Conservation (phyloP, 208 protist genomes). For the Trypanosoma melophagium region DNA sequence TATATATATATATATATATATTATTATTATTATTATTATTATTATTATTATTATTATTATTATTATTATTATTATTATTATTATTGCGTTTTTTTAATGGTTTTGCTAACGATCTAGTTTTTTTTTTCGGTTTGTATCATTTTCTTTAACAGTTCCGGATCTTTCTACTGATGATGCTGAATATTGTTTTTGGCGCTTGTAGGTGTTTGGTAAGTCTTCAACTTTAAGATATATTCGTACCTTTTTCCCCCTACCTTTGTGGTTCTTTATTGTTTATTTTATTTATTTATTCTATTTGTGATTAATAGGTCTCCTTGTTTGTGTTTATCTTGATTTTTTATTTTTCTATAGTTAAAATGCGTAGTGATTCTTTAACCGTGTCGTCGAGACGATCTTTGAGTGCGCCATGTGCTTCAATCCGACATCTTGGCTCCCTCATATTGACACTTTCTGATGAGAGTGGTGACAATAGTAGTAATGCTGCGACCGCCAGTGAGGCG, state of each 20-base stretch:
- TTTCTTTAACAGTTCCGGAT: not conserved
- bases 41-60: too few species aligned
- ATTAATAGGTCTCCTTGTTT: not conserved
- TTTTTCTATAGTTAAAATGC: conserved; percentile 6
- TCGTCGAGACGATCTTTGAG: conserved; percentile 23
- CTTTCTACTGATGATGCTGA: not conserved
- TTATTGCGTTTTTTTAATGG: not conserved
- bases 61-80: too few species aligned
- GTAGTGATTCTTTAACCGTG: not conserved
- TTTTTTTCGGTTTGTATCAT: not conserved
- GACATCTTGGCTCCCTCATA: conserved; percentile 16
- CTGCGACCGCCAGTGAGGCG: too few species aligned
- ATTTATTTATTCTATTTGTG: not conserved
- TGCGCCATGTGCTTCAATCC: conserved; percentile 31
- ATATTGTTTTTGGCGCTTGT: too few species aligned
- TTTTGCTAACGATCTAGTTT: not conserved
- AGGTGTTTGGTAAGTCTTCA: too few species aligned
- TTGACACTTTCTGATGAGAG: not conserved
- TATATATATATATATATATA: too few species aligned
- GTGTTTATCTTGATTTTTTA: not conserved
- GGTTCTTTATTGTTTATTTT: conserved; percentile 11
- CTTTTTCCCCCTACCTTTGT: not conserved
- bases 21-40: too few species aligned
- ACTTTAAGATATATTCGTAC: not conserved
- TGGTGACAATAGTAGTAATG: too few species aligned